phyloP scores from a whole-genome alignment of 129 eudicot genomes.

The Scalesia atractyloides region DNA sequence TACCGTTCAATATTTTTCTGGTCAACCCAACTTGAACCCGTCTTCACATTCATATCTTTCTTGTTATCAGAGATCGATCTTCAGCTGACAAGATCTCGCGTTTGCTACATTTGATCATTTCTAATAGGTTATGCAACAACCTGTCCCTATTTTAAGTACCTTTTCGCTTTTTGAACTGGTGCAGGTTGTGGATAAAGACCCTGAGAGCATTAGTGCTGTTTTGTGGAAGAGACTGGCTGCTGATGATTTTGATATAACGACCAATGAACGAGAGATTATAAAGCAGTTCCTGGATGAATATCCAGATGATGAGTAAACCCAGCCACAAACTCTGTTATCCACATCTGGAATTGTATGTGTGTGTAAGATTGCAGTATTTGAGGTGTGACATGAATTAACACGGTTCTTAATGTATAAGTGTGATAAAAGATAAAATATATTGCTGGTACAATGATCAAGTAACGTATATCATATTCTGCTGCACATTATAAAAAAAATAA shows the following conservation, averaged over 20 bases:
- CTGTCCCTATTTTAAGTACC: not conserved
- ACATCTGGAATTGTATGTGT: conserved; percentile 15
- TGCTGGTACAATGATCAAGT: not conserved
- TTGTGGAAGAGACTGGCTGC: conserved; percentile 59
- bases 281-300: conserved; percentile 63
- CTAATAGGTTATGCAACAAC: too few species aligned
- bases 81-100: not conserved
- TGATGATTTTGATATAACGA: conserved; percentile 72
- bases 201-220: conserved; percentile 55
- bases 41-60: not conserved
- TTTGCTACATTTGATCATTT: too few species aligned
- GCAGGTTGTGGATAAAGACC: conserved; percentile 69
- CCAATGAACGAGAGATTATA: conserved; percentile 57
- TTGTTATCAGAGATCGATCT: not conserved
- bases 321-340: not conserved
- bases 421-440: not conserved
- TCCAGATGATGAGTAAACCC: conserved; percentile 51
- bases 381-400: not conserved
- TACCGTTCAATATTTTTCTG: conserved; percentile 22
- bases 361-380: not conserved
- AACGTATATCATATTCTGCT: not conserved
- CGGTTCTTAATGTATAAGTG: not conserved
- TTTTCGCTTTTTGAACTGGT: conserved; percentile 10
- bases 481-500: too few species aligned
- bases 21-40: conserved; percentile 3